Percentiles rank a stretch among this genome's conserved stretches.
Evolutionary conservation across 176 grass and related monocot genomes (phyloP).

Genomic region (Ampelocalamus luodianensis): DNA sequence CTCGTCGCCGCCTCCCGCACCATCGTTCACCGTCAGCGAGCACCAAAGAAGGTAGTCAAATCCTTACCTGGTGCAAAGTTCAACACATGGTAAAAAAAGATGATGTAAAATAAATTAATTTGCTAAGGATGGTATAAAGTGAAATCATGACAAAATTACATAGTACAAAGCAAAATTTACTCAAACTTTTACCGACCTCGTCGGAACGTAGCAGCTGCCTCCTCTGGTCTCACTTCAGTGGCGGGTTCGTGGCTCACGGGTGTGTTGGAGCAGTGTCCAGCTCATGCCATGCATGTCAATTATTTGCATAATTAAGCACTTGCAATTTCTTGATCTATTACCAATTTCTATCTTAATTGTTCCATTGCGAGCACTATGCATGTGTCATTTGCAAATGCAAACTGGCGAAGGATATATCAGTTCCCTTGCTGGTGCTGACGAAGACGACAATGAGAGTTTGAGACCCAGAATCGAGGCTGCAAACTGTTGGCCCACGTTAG

Average conservation of each 20-base stretch:
- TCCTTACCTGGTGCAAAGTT: too few species aligned
- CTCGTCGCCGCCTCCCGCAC: too few species aligned
- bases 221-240: not conserved
- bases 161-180: too few species aligned
- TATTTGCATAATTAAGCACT: too few species aligned
- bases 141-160: too few species aligned
- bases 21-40: too few species aligned
- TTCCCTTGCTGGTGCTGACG: not conserved
- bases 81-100: too few species aligned
- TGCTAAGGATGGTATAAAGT: too few species aligned
- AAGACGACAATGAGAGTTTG: not conserved
- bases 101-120: too few species aligned
- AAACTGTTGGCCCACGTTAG: not conserved
- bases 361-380: not conserved
- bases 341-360: not conserved
- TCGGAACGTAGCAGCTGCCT: not conserved
- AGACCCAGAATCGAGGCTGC: not conserved
- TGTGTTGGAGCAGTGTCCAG: too few species aligned
- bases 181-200: slow-evolving; percentile 3
- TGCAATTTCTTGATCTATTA: not conserved
- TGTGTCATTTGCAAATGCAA: not conserved
- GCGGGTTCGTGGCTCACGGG: not conserved
- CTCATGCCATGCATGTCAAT: too few species aligned
- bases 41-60: too few species aligned
- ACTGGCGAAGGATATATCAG: not conserved